A percentile compares a stretch with the other conserved stretches of the same genome.
Evolutionary conservation across 495 filamentous ascomycete genomes (phyloP).

Genomic region (Aspergillus asperescens): DNA sequence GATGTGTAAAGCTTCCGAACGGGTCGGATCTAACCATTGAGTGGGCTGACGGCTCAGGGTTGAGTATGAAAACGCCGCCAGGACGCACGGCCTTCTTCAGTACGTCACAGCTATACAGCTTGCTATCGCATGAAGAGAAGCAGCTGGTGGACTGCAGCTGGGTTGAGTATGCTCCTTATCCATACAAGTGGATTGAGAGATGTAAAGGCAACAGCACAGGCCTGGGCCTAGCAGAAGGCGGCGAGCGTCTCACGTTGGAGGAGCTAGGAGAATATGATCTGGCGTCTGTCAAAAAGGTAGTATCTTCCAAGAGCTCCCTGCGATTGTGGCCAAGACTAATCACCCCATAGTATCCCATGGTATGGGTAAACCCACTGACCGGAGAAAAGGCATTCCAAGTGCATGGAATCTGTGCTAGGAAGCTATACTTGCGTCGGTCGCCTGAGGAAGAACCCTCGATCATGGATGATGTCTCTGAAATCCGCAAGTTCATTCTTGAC

Average conservation of each 20-base stretch:
- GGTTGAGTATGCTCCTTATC: constrained; percentile 1
- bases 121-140: neutral
- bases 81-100: constrained; percentile 2
- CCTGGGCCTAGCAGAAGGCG: neutral
- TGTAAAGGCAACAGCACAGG: constrained; percentile 5
- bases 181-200: constrained; percentile 6
- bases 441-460: neutral
- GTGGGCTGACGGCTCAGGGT: neutral
- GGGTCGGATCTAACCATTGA: constrained; percentile 2
- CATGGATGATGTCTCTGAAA: neutral
- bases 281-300: neutral
- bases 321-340: neutral
- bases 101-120: constrained; percentile 3
- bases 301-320: too few species aligned
- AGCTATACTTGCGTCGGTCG: neutral
- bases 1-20: constrained; percentile 1
- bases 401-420: neutral
- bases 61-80: neutral
- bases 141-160: constrained; percentile 1
- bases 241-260: neutral
- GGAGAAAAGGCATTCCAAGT: constrained; percentile 7
- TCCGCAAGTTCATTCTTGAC: constrained; percentile 1
- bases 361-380: constrained; percentile 5
- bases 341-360: neutral
- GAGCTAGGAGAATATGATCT: constrained; percentile 7